Percentiles rank a stretch among this genome's conserved stretches.
Conservation (phyloP, 176 grass and related monocot species). For the Miscanthus lutarioriparius region DNA sequence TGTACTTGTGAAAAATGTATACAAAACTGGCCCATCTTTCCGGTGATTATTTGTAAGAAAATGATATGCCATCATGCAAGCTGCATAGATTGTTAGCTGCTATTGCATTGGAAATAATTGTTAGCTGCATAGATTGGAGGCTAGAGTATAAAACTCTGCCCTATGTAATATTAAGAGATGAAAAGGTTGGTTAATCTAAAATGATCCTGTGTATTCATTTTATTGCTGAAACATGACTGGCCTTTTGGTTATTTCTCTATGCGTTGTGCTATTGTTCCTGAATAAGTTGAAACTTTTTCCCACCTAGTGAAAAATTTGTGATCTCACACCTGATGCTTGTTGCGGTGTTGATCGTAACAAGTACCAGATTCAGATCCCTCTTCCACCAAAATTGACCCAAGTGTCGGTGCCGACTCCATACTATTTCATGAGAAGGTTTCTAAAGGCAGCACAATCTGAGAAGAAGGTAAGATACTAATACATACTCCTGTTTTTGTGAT, state of each 20-base stretch:
- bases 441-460: too few species aligned
- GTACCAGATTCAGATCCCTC: too few species aligned
- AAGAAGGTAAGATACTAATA: too few species aligned
- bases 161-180: background rate
- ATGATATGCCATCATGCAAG: background rate
- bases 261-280: background rate
- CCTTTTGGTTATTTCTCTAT: background rate
- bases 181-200: background rate
- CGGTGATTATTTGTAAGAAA: background rate
- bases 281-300: background rate
- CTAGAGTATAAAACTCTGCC: background rate
- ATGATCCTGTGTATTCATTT: background rate
- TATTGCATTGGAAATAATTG: background rate
- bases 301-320: conserved; percentile 10
- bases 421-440: too few species aligned
- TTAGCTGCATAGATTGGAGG: background rate
- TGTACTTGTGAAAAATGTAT: background rate
- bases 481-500: too few species aligned
- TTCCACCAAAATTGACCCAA: too few species aligned
- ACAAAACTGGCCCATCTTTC: background rate
- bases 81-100: background rate
- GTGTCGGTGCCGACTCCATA: too few species aligned
- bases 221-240: background rate
- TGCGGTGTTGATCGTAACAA: too few species aligned
- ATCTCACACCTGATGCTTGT: background rate